phyloP scores from a whole-genome alignment of 2,329 filamentous ascomycete species.

The Aspergillus novofumigatus region DNA sequence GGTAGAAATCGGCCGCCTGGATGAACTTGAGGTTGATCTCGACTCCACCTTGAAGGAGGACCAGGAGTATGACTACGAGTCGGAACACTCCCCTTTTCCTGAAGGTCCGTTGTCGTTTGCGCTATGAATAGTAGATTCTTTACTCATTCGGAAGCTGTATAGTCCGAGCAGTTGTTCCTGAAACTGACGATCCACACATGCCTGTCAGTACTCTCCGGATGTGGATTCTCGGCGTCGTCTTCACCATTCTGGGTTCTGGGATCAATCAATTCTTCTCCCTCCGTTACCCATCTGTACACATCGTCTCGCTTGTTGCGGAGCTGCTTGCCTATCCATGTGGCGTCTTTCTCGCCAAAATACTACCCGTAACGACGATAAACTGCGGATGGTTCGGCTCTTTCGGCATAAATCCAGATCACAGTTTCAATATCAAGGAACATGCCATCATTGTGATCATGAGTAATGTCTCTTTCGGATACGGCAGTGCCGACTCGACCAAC shows the following conservation, averaged over 20 bases:
- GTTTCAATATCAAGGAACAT: slow-evolving; percentile 48
- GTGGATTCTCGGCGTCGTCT: slow-evolving; percentile 44
- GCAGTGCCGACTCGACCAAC: slow-evolving; percentile 44
- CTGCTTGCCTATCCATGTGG: slow-evolving; percentile 44
- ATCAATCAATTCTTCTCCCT: slow-evolving; percentile 48
- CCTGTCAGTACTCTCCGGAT: slow-evolving; percentile 32
- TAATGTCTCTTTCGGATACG: slow-evolving; percentile 48
- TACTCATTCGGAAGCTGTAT: background rate
- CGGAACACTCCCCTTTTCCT: slow-evolving; percentile 23
- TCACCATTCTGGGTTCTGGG: slow-evolving; percentile 42
- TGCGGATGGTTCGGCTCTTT: slow-evolving; percentile 19
- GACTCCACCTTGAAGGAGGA: slow-evolving; percentile 5
- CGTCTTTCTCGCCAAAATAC: slow-evolving; percentile 34
- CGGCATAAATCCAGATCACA: slow-evolving; percentile 39
- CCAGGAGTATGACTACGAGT: slow-evolving; percentile 21
- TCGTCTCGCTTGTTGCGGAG: slow-evolving; percentile 45
- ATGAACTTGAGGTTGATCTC: slow-evolving; percentile 4
- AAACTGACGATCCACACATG: slow-evolving; percentile 25
- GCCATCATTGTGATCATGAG: slow-evolving; percentile 46
- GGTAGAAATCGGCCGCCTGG: slow-evolving; percentile 10
- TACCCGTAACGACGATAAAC: slow-evolving; percentile 33
- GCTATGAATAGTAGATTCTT: background rate
- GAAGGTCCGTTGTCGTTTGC: slow-evolving; percentile 12
- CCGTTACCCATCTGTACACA: slow-evolving; percentile 45
- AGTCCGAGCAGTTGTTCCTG: slow-evolving; percentile 26